These are phyloP conservation scores for Letharia lupina DNA, from an alignment of 495 filamentous ascomycete genomes.

Conservation along the genomic window DNA sequence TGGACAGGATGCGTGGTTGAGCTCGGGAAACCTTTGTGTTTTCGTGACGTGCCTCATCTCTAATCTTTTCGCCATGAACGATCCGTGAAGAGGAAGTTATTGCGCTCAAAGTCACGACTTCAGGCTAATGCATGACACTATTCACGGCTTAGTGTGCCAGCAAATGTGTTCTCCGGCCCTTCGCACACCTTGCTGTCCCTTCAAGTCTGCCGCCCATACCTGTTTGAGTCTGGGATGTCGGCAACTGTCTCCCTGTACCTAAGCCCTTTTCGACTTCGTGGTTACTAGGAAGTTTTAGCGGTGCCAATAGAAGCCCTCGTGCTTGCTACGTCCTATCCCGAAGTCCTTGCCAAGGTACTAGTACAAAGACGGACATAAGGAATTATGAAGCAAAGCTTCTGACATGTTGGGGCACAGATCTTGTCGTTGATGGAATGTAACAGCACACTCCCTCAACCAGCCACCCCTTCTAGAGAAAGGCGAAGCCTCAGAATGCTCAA, in stretches of 20 bases:
- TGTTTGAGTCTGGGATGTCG: background rate
- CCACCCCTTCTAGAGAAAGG: background rate
- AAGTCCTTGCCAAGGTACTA: background rate
- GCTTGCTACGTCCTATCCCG: background rate
- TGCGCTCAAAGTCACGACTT: too few species aligned
- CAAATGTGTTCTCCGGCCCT: background rate
- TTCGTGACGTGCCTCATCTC: background rate
- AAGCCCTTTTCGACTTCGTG: background rate
- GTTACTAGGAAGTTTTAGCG: too few species aligned
- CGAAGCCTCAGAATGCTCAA: background rate
- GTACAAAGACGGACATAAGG: background rate
- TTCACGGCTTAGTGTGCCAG: background rate
- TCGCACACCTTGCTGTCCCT: background rate
- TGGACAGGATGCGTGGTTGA: background rate
- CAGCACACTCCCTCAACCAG: background rate
- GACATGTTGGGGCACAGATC: too few species aligned
- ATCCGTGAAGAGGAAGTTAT: too few species aligned
- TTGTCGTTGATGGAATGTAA: background rate
- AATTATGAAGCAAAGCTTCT: too few species aligned
- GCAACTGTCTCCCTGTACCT: background rate
- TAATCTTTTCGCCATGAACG: background rate
- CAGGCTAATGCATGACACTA: background rate
- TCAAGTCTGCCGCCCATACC: background rate
- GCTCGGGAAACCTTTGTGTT: background rate
- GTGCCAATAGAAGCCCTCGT: too few species aligned